Conservation (phyloP, 2,329 filamentous ascomycete genomes). For the Apiospora pterosperma region DNA sequence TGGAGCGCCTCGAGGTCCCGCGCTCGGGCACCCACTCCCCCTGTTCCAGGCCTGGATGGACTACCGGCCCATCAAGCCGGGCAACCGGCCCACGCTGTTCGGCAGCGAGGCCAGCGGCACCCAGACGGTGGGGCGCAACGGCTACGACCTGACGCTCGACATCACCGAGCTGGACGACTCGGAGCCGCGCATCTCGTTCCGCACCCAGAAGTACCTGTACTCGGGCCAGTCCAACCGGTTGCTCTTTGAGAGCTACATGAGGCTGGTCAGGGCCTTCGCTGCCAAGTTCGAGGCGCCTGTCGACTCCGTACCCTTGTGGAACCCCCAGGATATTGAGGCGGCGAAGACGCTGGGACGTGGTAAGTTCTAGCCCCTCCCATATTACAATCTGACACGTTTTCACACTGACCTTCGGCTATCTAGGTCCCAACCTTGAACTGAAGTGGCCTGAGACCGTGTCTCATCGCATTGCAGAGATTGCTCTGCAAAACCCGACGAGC, state of each 20-base stretch:
- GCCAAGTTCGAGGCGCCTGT: constrained; percentile 12
- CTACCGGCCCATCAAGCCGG: no score
- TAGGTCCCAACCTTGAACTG: constrained; percentile 11
- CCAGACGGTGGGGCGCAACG: neutral
- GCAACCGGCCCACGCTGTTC: no score
- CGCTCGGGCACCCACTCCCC: constrained; percentile 37
- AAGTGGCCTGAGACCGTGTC: constrained; percentile 31
- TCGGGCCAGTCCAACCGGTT: neutral
- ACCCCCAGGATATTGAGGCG: constrained; percentile 6
- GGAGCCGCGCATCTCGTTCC: neutral
- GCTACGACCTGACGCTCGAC: neutral
- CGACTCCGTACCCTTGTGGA: constrained; percentile 13
- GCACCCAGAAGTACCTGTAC: constrained; percentile 30
- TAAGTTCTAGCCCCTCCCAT: constrained; percentile 10
- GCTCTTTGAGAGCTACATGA: constrained; percentile 11
- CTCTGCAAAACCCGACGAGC: constrained; percentile 1
- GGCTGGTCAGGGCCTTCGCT: neutral
- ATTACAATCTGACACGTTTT: neutral
- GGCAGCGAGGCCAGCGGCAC: neutral
- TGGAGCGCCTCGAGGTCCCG: constrained; percentile 38
- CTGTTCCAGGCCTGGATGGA: constrained; percentile 47
- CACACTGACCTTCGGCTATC: neutral
- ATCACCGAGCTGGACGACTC: neutral
- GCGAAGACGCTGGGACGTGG: constrained; percentile 5
- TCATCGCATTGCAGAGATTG: constrained; percentile 33